Evolutionary conservation across 805 yeast species (phyloP).

Genomic region (Komagataella populi): DNA sequence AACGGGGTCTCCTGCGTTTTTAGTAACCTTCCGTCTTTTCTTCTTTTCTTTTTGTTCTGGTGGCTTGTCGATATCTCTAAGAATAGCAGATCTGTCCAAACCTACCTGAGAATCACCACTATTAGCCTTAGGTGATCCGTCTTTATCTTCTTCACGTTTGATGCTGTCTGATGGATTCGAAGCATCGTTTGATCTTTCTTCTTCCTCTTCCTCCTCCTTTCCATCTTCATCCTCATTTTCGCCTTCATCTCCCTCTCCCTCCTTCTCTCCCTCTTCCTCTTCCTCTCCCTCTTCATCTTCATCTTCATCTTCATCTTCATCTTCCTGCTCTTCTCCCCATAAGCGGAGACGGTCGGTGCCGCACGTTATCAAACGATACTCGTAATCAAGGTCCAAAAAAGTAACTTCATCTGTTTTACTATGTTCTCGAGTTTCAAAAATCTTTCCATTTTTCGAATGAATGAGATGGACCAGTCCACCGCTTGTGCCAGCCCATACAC

Average conservation of each 20-base stretch:
- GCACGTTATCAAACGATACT: slow-evolving; percentile 67
- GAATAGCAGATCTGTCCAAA: background rate
- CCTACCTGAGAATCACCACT: background rate
- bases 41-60: background rate
- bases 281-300: background rate
- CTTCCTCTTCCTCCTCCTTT: background rate
- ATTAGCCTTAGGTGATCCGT: background rate
- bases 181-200: background rate
- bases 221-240: background rate
- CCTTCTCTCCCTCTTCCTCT: background rate
- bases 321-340: slow-evolving; percentile 22
- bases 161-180: slow-evolving; percentile 16
- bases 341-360: slow-evolving; percentile 74
- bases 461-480: slow-evolving; percentile 63
- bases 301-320: background rate
- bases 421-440: slow-evolving; percentile 55
- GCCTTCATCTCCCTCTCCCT: background rate
- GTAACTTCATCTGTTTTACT: slow-evolving; percentile 62
- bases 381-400: slow-evolving; percentile 64
- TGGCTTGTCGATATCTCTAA: background rate
- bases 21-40: background rate
- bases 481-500: slow-evolving; percentile 69
- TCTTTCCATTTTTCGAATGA: slow-evolving; percentile 48
- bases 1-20: background rate
- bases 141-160: background rate